Evolutionary conservation across 345 rosid genomes (phyloP).

Genomic region (Raphanus raphanistrum): DNA sequence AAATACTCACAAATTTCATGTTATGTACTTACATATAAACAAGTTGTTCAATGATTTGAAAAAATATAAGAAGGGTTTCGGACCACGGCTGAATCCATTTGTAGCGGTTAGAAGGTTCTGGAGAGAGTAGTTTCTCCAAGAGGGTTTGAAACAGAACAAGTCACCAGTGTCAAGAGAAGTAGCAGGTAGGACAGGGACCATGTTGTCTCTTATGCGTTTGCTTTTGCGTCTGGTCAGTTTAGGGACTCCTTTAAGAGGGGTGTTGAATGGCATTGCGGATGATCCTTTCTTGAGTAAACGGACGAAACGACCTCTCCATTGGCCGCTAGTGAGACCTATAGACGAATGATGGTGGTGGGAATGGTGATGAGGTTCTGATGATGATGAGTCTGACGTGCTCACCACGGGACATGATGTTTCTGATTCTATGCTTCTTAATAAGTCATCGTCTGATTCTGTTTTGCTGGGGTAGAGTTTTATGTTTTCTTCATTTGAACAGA

Average conservation of each 20-base stretch:
- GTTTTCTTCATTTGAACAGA: constrained; percentile 23
- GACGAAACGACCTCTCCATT: constrained; percentile 64
- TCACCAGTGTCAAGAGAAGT: constrained; percentile 64
- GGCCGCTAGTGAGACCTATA: constrained; percentile 27
- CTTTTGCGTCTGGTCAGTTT: constrained; percentile 70
- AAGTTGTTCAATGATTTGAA: not conserved
- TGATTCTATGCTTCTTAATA: constrained; percentile 39
- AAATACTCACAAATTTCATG: not conserved
- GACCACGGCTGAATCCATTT: constrained; percentile 66
- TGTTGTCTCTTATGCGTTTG: constrained; percentile 57
- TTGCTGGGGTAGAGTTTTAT: not conserved
- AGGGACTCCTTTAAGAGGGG: constrained; percentile 48
- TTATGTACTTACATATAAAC: not conserved
- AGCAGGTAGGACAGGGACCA: constrained; percentile 46
- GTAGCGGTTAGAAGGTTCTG: constrained; percentile 73
- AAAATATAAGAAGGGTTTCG: not conserved
- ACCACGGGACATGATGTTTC: constrained; percentile 48
- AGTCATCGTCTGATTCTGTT: constrained; percentile 41
- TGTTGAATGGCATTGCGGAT: constrained; percentile 45
- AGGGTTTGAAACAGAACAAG: constrained; percentile 57
- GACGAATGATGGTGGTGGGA: constrained; percentile 12
- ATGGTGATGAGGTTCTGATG: constrained; percentile 37
- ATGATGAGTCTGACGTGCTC: constrained; percentile 57
- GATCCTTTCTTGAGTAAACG: constrained; percentile 63
- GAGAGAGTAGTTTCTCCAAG: constrained; percentile 77